These are phyloP conservation scores for Avena atlantica DNA, from an alignment of 176 grass and related monocot genomes.

Conservation along the genomic window DNA sequence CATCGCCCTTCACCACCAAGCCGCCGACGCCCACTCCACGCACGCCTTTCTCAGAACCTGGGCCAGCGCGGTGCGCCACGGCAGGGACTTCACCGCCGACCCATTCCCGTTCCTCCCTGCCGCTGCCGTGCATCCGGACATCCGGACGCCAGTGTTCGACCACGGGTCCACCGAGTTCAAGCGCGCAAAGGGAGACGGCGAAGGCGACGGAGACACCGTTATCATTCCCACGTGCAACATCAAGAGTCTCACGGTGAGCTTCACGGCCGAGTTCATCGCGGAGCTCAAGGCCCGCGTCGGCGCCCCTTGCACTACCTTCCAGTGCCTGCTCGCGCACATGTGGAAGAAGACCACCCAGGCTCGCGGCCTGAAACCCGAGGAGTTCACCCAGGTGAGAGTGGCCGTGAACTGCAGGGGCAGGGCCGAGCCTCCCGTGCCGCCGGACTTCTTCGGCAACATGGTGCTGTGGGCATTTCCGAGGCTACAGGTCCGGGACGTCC, in stretches of 20 bases:
- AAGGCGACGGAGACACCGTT: too few species aligned
- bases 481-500: conserved; percentile 12
- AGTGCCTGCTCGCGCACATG: conserved; percentile 37
- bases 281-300: conserved; percentile 31
- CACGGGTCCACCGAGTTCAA: conserved; percentile 39
- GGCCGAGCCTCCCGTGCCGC: conserved; percentile 10
- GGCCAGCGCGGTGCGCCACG: conserved; percentile 10
- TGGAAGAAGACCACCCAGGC: conserved; percentile 52
- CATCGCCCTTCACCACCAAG: conserved; percentile 29
- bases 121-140: too few species aligned
- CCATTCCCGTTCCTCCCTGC: not conserved
- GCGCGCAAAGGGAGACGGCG: too few species aligned
- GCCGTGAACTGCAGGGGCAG: conserved; percentile 44
- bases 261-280: conserved; percentile 34
- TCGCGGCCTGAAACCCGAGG: conserved; percentile 7
- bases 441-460: conserved; percentile 47
- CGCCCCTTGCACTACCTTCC: conserved; percentile 38
- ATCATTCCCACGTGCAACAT: not conserved
- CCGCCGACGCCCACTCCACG: conserved; percentile 46
- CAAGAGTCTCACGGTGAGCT: conserved; percentile 6
- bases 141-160: not conserved
- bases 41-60: conserved; percentile 23
- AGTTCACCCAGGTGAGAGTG: conserved; percentile 31
- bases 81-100: not conserved
- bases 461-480: conserved; percentile 47